Evolutionary conservation across 805 yeast genomes (phyloP), one percentile per base, ranked within the genome.

Genomic region (Monosporozyma aerobia): DNA sequence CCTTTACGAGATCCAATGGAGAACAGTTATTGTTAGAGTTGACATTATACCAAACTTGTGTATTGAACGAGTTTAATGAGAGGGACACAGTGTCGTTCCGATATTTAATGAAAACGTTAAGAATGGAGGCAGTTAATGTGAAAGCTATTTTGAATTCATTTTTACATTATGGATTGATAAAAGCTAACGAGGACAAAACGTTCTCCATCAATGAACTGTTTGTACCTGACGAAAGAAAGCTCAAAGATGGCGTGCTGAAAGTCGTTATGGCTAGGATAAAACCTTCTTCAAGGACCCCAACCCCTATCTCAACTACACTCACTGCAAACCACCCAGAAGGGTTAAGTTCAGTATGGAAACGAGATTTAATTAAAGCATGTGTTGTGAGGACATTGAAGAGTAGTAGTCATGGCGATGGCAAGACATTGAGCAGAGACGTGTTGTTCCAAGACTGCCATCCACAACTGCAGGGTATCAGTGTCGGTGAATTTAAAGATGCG

Each of bases 401-500:
- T 1, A 49, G 45, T 19, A 16, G 40, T 2, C 40, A 45, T 22
- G 62, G 60, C 1, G 32, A 29, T 19, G 19, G 19, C n/a, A 23
- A n/a, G 19, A n/a, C 23, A 16, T 40, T 60, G 11, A 39, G 54
- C 8, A 53, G 51, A 37, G 54, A 56, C 11, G 50, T 47, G 9
- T 48, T 65, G 16, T 41, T 53, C 6, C 51, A 53, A 2, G 41
- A 45, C 16, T 60, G 61, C 5, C 51, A 54, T 11, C 19, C 47
- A 2, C 62, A 60, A 37, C 41, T 57, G 3, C 50, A 48, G 9
- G 70, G 69, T 0, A 52, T 59, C 43, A 67, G 70, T 55, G 52
- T 63, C 1, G 70, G 71, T 19, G 71, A 67, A 27, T 64, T 65
- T 50, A 64, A 57, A 44, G 66, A 63, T n/a, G 69, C 69, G 5